Conservation (phyloP, 495 filamentous ascomycete genomes). For the Zalerion maritima region DNA sequence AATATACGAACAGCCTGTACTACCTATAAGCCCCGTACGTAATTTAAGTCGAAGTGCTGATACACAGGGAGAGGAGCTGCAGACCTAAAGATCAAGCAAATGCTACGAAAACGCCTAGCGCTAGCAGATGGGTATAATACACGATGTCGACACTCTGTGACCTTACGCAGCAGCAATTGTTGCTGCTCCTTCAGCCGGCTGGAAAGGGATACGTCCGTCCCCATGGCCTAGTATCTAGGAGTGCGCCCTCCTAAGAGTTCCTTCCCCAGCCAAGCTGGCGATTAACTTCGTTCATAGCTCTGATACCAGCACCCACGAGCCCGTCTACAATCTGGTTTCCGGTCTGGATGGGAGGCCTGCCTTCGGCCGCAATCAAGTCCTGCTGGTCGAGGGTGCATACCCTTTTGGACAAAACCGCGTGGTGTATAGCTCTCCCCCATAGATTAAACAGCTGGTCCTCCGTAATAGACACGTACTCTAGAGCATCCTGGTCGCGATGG, state of each 20-base stretch:
- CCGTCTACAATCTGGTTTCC: conserved; percentile 14
- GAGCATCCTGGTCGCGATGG: conserved; percentile 10
- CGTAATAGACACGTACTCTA: conserved; percentile 28
- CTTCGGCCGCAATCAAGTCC: conserved; percentile 23
- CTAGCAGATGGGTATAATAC: no score
- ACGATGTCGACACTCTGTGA: no score
- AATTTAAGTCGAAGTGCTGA: no score
- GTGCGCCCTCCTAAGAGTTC: conserved; percentile 16
- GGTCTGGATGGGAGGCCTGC: conserved; percentile 11
- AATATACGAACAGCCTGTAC: no score
- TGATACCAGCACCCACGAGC: conserved; percentile 17
- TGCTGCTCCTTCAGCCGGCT: no score
- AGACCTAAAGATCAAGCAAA: no score
- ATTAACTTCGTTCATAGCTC: conserved; percentile 29
- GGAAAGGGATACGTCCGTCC: no score
- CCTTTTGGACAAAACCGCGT: conserved; percentile 25
- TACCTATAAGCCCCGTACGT: no score
- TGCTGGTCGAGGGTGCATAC: conserved; percentile 24
- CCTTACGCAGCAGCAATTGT: no score
- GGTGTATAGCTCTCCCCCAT: conserved; percentile 27
- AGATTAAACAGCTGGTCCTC: conserved; percentile 34
- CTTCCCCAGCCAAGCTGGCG: conserved; percentile 31
- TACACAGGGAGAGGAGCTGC: no score
- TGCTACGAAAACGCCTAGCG: no score
- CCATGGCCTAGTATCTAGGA: no score